phyloP scores from a whole-genome alignment of 208 protist species.

The Acanthamoeba culbertsoni region DNA sequence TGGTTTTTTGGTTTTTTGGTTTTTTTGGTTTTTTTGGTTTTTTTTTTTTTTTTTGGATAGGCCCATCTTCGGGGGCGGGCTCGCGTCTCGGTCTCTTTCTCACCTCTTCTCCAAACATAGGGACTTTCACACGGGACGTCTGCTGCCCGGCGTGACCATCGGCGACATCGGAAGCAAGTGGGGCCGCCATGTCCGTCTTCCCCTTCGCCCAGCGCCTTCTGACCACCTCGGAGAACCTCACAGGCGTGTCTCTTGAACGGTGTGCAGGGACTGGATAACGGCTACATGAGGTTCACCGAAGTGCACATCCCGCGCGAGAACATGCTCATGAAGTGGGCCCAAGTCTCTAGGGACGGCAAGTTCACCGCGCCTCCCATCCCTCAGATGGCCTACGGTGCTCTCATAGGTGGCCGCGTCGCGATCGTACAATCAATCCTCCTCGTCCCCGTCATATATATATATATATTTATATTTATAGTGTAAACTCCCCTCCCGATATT shows the following conservation, averaged over 20 bases:
- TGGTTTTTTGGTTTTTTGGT: too few species aligned
- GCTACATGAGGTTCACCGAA: slow-evolving; percentile 69
- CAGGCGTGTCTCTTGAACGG: background rate
- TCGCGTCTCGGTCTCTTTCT: background rate
- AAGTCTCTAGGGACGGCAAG: slow-evolving; percentile 62
- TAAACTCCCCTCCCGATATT: too few species aligned
- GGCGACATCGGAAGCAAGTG: slow-evolving; percentile 76
- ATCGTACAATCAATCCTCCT: background rate
- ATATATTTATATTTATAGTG: background rate
- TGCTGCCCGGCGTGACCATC: slow-evolving; percentile 62
- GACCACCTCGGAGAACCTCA: background rate
- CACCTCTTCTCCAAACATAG: background rate
- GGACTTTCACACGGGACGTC: background rate
- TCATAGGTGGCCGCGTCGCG: slow-evolving; percentile 45
- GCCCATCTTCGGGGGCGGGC: too few species aligned
- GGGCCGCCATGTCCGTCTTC: background rate
- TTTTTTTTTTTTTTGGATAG: too few species aligned
- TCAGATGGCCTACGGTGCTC: slow-evolving; percentile 50
- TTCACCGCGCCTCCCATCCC: background rate
- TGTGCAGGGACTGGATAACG: slow-evolving; percentile 75
- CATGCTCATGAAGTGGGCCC: slow-evolving; percentile 63
- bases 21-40: too few species aligned
- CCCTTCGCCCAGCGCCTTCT: background rate
- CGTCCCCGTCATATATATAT: background rate
- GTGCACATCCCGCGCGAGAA: slow-evolving; percentile 70